Evolutionary conservation across 2,329 filamentous ascomycete genomes (phyloP), one percentile per base, ranked within the genome.

Genomic region (Aspergillus sergii): DNA sequence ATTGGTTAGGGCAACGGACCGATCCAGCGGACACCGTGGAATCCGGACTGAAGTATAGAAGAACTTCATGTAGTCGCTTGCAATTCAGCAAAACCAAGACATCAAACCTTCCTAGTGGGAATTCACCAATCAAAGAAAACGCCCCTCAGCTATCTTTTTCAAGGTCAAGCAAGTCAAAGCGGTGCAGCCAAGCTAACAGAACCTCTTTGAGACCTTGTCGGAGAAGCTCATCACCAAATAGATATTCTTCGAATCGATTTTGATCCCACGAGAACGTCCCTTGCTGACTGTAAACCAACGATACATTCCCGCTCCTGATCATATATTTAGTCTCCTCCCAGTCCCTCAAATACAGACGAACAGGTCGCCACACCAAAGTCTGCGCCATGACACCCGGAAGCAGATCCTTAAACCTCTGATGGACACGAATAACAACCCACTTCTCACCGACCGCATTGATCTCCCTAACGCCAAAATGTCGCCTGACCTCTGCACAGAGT

Each of bases 191-290:
- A 23, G 51, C 51, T 21, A 55, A 10, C 19, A 55, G 34, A 41
- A 55, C 51, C 32, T 55, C 51, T 9, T 39, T 55, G 32, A 55
- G 34, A 4, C 51, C 51, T n/a, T 55, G 51, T 39, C 51, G 51
- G 8, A 55, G 32, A 16, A 55, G 34, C 23, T 55, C 51, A 12
- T 55, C 51, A 23, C 51, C 51, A 26, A 55, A 55, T 7, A 39
- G 32, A 39, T 36, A 55, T 8, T 55, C 51, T 11, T 55, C 21
- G 4, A 3, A 16, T 26, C 16, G 6, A 11, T 39, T 19, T 4
- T 11, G 51, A 9, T n/a, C 14, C 51, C 51, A 55, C 9, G 12
- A 19, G n/a, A 55, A 55, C 2, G 16, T 55, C n/a, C 51, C 21
- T 8, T 55, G 32, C 14, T 55, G 32, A 19, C 51, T 55, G 1